Conservation (phyloP, 495 filamentous ascomycete species). For the Penicillium mononematosum region DNA sequence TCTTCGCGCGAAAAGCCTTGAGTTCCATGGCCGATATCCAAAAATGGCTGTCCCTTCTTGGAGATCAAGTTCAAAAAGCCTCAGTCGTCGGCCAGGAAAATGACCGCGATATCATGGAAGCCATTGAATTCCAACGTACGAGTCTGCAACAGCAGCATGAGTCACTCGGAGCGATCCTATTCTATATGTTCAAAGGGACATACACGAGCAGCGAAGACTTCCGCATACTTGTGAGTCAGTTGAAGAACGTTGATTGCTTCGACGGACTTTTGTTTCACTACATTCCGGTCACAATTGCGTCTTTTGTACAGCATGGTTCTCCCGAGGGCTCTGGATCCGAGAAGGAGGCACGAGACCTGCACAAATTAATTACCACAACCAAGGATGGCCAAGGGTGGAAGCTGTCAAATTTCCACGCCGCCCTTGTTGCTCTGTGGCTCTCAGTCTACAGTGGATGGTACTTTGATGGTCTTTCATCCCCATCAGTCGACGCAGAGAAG, state of each 20-base stretch:
- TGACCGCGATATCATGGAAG: constrained; percentile 61
- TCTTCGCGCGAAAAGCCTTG: constrained; percentile 68
- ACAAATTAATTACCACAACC: constrained; percentile 61
- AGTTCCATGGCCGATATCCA: constrained; percentile 70
- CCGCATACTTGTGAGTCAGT: constrained; percentile 57
- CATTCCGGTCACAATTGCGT: constrained; percentile 70
- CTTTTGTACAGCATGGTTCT: constrained; percentile 71
- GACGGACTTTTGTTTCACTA: constrained; percentile 73
- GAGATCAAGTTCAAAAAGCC: constrained; percentile 67
- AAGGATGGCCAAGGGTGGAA: constrained; percentile 66
- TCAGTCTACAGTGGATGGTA: constrained; percentile 90
- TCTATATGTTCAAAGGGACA: constrained; percentile 71
- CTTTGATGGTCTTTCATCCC: constrained; percentile 56
- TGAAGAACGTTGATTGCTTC: constrained; percentile 69
- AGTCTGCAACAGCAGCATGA: constrained; percentile 86
- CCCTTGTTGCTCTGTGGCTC: constrained; percentile 77
- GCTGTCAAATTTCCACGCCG: constrained; percentile 71
- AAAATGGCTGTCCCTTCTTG: constrained; percentile 65
- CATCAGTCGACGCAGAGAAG: constrained; percentile 56
- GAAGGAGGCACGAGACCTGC: constrained; percentile 64
- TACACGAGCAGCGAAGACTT: constrained; percentile 71
- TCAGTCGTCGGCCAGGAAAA: constrained; percentile 63
- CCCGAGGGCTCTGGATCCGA: constrained; percentile 60
- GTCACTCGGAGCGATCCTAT: constrained; percentile 71
- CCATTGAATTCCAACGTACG: constrained; percentile 65